A percentile compares a stretch with the other conserved stretches of the same genome.
These are phyloP conservation scores for Babjeviella inositovora DNA, from an alignment of 805 yeast species.

Conservation along the genomic window DNA sequence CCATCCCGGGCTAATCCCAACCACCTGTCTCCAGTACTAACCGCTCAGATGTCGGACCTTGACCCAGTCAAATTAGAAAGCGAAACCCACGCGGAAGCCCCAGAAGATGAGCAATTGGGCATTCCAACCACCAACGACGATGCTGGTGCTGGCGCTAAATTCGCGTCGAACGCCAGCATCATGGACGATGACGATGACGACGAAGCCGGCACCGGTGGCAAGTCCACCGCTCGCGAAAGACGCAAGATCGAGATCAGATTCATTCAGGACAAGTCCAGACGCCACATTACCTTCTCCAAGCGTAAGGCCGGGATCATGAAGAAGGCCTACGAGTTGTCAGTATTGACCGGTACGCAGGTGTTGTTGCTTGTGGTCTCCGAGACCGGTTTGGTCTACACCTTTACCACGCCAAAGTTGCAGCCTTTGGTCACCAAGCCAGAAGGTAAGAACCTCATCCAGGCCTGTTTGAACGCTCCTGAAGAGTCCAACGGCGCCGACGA, in stretches of 20 bases:
- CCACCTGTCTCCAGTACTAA: too few species aligned
- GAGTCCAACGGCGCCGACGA: conserved; percentile 58
- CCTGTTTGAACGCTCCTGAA: conserved; percentile 95
- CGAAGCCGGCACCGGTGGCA: conserved; percentile 28
- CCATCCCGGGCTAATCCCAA: too few species aligned
- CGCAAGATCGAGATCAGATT: conserved; percentile 94
- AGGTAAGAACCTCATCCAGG: conserved; percentile 93
- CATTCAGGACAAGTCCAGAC: conserved; percentile 92
- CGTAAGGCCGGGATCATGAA: conserved; percentile 99
- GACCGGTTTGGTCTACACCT: conserved; percentile 96
- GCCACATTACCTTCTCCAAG: conserved; percentile 95
- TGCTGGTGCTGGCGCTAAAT: too few species aligned
- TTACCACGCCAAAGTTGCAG: conserved; percentile 97
- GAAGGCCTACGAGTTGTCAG: conserved; percentile 96
- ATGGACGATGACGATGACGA: conserved; percentile 32
- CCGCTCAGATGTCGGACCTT: too few species aligned
- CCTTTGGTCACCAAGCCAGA: conserved; percentile 95
- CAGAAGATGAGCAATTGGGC: too few species aligned
- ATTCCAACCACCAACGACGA: too few species aligned
- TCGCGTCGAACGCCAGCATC: too few species aligned
- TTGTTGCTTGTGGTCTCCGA: conserved; percentile 88
- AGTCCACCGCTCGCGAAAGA: conserved; percentile 36
- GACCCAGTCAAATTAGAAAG: too few species aligned
- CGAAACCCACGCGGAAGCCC: too few species aligned
- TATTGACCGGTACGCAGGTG: conserved; percentile 95